These are phyloP conservation scores for Paracoccidioides brasiliensis DNA, from an alignment of 2,329 filamentous ascomycete genomes.

Conservation along the genomic window DNA sequence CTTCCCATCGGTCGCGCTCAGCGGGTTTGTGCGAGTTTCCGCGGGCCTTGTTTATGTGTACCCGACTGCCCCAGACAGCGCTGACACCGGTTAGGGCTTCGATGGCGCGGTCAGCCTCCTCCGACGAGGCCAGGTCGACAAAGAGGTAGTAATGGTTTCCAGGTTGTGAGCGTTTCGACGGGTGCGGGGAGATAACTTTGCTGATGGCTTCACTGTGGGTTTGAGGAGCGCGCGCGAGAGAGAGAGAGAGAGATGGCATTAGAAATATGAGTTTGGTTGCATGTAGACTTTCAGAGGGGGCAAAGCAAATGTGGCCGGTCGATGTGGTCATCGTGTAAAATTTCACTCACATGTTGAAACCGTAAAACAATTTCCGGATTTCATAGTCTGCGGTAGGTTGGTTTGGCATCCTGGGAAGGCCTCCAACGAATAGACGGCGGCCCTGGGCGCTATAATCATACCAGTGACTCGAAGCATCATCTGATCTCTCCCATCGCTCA, in stretches of 20 bases:
- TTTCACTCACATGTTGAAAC: conserved; percentile 28
- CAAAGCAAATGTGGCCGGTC: background rate
- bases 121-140: conserved; percentile 45
- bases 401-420: conserved; percentile 32
- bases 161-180: conserved; percentile 37
- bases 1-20: conserved; percentile 16
- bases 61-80: conserved; percentile 27
- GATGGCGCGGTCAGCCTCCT: conserved; percentile 43
- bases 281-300: background rate
- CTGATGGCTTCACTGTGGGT: conserved; percentile 31
- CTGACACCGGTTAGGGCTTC: conserved; percentile 29
- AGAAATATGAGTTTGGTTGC: background rate
- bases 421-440: conserved; percentile 36
- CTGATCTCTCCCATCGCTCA: conserved; percentile 33
- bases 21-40: conserved; percentile 23
- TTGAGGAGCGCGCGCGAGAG: no score
- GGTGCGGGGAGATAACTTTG: conserved; percentile 47
- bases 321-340: background rate
- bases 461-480: conserved; percentile 25
- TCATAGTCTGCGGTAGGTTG: conserved; percentile 30
- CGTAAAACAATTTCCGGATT: conserved; percentile 33
- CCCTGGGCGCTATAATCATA: conserved; percentile 25
- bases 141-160: conserved; percentile 53
- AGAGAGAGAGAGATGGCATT: background rate
- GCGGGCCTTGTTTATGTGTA: conserved; percentile 29